These are phyloP conservation scores for Pharnaceum exiguum DNA, from an alignment of 148 eudicot genomes.

Conservation along the genomic window DNA sequence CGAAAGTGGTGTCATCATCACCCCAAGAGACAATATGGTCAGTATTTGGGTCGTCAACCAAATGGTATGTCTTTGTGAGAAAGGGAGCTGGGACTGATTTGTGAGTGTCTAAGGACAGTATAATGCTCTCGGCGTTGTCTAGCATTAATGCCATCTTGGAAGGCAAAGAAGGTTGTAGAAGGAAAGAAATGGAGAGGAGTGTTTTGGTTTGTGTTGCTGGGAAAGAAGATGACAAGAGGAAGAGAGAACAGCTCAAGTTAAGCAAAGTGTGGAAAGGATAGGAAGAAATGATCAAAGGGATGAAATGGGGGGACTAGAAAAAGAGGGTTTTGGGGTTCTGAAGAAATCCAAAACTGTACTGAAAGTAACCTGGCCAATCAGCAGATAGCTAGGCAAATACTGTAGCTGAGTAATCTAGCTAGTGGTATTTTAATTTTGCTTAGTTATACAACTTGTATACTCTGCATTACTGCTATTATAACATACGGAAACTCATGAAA, in stretches of 20 bases:
- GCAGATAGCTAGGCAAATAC: too few species aligned
- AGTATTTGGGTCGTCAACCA: slow-evolving; percentile 57
- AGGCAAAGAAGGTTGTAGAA: neutral
- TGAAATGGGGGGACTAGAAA: neutral
- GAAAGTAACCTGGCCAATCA: too few species aligned
- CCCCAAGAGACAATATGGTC: slow-evolving; percentile 93
- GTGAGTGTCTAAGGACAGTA: slow-evolving; percentile 56
- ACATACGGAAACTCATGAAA: too few species aligned
- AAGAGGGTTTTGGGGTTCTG: neutral
- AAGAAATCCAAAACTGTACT: too few species aligned
- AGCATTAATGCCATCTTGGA: slow-evolving; percentile 58
- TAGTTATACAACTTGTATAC: too few species aligned
- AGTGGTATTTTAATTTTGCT: too few species aligned
- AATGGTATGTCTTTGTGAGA: slow-evolving; percentile 56
- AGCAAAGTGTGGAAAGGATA: neutral
- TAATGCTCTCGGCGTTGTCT: slow-evolving; percentile 61
- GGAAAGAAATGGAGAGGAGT: neutral
- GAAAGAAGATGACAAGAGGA: neutral
- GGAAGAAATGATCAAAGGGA: neutral
- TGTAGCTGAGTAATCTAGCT: too few species aligned
- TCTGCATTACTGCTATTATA: too few species aligned
- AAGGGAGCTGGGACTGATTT: slow-evolving; percentile 84
- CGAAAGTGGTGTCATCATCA: slow-evolving; percentile 71
- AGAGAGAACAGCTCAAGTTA: too few species aligned
- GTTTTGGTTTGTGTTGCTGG: slow-evolving; percentile 1